Conservation (phyloP, 1,284 basidiomycete genomes). For the Apiotrichum siamense region DNA sequence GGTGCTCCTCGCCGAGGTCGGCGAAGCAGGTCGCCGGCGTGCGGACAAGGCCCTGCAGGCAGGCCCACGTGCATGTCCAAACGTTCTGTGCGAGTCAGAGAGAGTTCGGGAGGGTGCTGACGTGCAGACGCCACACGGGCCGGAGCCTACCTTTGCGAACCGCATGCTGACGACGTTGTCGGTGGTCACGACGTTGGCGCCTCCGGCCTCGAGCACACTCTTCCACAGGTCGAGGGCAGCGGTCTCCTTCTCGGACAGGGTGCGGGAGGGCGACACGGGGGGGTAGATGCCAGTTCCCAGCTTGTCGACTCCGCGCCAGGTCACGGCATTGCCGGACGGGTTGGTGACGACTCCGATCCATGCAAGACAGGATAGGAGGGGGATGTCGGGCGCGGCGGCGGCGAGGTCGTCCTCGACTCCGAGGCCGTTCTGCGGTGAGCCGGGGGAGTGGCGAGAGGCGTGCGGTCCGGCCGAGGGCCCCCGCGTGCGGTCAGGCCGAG, state of each 20-base stretch:
- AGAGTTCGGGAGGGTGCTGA: neutral
- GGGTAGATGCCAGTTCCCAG: slow-evolving; percentile 37
- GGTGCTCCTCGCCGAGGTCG: slow-evolving; percentile 18
- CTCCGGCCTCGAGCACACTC: slow-evolving; percentile 22
- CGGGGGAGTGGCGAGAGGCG: neutral
- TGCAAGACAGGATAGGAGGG: slow-evolving; percentile 36
- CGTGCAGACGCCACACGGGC: neutral
- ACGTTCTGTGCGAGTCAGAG: slow-evolving; percentile 35
- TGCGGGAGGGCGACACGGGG: slow-evolving; percentile 15
- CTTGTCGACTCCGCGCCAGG: slow-evolving; percentile 33
- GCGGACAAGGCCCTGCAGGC: slow-evolving; percentile 36
- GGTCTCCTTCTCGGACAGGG: slow-evolving; percentile 15
- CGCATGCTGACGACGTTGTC: slow-evolving; percentile 32
- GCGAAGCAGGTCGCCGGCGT: slow-evolving; percentile 27
- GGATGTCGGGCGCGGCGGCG: slow-evolving; percentile 46
- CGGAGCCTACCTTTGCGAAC: slow-evolving; percentile 27
- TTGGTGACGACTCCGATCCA: slow-evolving; percentile 36
- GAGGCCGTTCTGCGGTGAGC: slow-evolving; percentile 56
- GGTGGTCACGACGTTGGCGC: slow-evolving; percentile 19
- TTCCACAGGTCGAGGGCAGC: slow-evolving; percentile 23
- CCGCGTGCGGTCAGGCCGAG: no score
- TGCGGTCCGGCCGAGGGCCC: no score
- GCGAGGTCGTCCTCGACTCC: slow-evolving; percentile 66
- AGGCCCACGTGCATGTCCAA: slow-evolving; percentile 40
- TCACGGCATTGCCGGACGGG: slow-evolving; percentile 28